Base-by-base conservation (phyloP, 805 yeast genomes). In the Starmerella gropengiesseri region DNA sequence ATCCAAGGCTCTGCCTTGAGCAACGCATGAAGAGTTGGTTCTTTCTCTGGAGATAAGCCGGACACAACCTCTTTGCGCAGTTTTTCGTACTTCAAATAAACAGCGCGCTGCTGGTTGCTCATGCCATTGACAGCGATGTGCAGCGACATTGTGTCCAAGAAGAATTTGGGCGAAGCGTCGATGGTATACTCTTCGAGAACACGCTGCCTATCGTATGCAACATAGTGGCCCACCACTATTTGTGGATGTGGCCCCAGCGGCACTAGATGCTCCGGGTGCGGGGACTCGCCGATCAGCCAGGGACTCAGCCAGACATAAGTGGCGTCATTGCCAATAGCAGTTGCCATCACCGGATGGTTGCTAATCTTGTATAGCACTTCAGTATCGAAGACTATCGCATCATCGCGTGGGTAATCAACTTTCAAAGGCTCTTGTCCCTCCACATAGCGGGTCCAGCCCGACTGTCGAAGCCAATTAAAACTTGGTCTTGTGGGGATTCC, bases 251-350 rank as follows among this genome's bases (percentile, higher is more conserved):
- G 66, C 48, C 82, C 75, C 58, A 89, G 57, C 0, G 97, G 95
- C 0, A 93, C 75, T 41, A 93, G 61, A 52, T 85, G 94, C 7
- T 55, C 44, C 16, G 63, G 55, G 2, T 59, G 52, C 5, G 66
- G 63, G 2, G 75, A 62, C 37, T 74, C 76, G 2, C 71, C 73
- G 1, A 81, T 69, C 17, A 91, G 59, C 57, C 71, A 77, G 0
- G 99, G 98, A 0, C 95, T 85, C 7, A 85, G 77, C 99, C 99
- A 91, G 0, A 78, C 77, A 56, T 87, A 91, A 94, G 96, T 86
- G 0, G 95, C 94, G 8, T 70, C 65, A 0, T 68, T 58, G 0
- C 95, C 76, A 2, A 70, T 77, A 9, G 95, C 94, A 0, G 82
- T 73, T 1, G 95, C 95, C 60, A 91, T 57, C 0, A 81, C 74